These are phyloP conservation scores for Eutrema heterophyllum DNA, from an alignment of 345 rosid species.

Conservation along the genomic window DNA sequence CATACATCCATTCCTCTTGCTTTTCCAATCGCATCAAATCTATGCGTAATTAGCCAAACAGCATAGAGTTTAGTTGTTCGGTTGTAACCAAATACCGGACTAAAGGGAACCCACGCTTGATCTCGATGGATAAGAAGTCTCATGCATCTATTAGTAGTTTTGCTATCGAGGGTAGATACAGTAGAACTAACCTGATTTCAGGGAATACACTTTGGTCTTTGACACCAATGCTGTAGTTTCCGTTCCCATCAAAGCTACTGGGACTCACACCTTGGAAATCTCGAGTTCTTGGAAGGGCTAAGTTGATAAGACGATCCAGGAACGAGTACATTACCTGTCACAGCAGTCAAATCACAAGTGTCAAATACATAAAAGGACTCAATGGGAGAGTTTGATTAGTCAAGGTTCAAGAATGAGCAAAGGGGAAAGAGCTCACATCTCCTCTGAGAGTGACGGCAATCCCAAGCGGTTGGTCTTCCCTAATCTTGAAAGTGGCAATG, in stretches of 20 bases:
- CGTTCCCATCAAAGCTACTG: constrained; percentile 90
- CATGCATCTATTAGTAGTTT: not conserved
- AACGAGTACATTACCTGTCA: constrained; percentile 84
- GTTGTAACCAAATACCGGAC: not conserved
- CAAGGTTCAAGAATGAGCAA: not conserved
- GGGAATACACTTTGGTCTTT: constrained; percentile 88
- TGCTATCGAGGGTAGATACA: not conserved
- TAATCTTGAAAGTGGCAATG: constrained; percentile 79
- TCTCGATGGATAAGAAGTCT: not conserved
- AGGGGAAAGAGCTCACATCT: constrained; percentile 46
- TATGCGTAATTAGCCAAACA: not conserved
- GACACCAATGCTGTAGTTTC: constrained; percentile 82
- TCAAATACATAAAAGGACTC: not conserved
- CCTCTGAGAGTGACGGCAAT: constrained; percentile 90
- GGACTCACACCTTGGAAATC: constrained; percentile 87
- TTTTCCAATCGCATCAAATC: constrained; percentile 59
- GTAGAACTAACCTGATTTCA: constrained; percentile 43
- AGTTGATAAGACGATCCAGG: constrained; percentile 82
- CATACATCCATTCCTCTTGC: constrained; percentile 93
- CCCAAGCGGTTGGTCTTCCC: constrained; percentile 91
- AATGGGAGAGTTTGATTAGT: not conserved
- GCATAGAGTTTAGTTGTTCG: not conserved
- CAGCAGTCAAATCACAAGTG: constrained; percentile 10
- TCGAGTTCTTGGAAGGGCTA: constrained; percentile 90
- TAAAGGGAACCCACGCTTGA: not conserved